Base-by-base conservation (phyloP, 257 asterid species). In the Apocynum venetum region DNA sequence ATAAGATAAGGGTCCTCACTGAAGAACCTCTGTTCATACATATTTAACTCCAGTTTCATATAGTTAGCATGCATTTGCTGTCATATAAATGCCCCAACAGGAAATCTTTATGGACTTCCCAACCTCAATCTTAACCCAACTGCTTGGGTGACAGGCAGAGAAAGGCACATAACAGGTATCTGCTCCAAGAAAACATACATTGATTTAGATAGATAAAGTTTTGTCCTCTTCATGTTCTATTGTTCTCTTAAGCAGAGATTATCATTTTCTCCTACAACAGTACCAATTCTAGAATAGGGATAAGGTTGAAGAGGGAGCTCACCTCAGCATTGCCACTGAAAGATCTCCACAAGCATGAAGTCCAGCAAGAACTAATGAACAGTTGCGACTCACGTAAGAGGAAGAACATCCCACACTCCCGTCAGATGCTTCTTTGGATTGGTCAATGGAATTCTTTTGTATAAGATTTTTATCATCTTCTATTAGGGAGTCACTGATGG, bases 311-410 rank as follows among this genome's bases (percentile, higher is more conserved):
- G n/a, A 52, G 61, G 85, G 69, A 25, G 73, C 82, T 75, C 81
- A 94, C 98, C 98, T 89, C 77, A 94, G 88, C 97, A 94, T 94
- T 75, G 98, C 90, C 79, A 90, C 96, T 35, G 98, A 94, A 80
- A 94, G 97, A 87, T 92, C 96, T 76, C 98, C 98, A 77, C 98
- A 94, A 52, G 98, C 96, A 87, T 92, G 98, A 79, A 94, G 97
- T 79, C 98, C 98, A 75, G 98, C 96, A 72, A 94, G 91, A 79
- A 94, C 82, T 79, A 92, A 83, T 41, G 93, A 76, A 76, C 96
- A 79, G 46, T 73, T 84, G 77, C 75, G 80, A 67, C 71, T 61
- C 49, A 79, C 72, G 76, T 69, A 72, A 51, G 80, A 74, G 61
- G 84, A 79, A 51, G 86, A 79, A 74, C 44, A 44, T 51, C 46